A percentile compares a stretch with the other conserved stretches of the same genome.
These are phyloP conservation scores for Penicillium sp. DNA, from an alignment of 2,329 filamentous ascomycete genomes.

Conservation along the genomic window DNA sequence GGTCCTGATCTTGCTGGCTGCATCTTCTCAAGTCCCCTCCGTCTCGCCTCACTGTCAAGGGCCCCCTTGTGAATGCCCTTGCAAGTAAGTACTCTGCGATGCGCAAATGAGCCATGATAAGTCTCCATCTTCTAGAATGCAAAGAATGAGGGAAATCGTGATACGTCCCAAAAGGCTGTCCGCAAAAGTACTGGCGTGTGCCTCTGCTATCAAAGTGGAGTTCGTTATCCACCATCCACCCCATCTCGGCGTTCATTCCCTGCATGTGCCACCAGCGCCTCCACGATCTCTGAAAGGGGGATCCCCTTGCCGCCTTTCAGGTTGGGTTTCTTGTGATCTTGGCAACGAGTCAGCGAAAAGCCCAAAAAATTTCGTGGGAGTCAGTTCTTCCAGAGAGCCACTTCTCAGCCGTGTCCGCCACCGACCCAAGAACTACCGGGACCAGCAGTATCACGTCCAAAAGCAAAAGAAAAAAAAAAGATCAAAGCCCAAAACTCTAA, in stretches of 20 bases:
- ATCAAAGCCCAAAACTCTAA: constrained; percentile 19
- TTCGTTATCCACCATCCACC: background rate
- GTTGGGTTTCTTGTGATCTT: constrained; percentile 14
- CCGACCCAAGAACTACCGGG: constrained; percentile 3
- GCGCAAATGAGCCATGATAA: background rate
- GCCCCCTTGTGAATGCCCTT: too few relatives aligned
- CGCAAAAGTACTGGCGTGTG: background rate
- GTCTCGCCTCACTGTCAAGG: background rate
- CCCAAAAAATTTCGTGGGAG: background rate
- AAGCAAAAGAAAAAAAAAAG: constrained; percentile 3
- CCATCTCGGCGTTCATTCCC: constrained; percentile 19
- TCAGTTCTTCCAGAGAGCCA: constrained; percentile 8
- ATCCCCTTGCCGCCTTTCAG: constrained; percentile 5
- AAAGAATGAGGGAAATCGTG: background rate
- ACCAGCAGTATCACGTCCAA: constrained; percentile 1
- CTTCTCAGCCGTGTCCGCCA: constrained; percentile 21
- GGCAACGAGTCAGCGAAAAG: constrained; percentile 7
- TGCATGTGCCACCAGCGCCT: constrained; percentile 23
- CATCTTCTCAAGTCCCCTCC: background rate
- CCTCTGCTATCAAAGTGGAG: constrained; percentile 6
- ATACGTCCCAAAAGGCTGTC: background rate
- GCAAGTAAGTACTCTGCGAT: too few relatives aligned
- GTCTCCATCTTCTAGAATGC: background rate
- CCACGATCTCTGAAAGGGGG: constrained; percentile 20
- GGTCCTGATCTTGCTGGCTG: background rate